Evolutionary conservation across 176 grass and related monocot genomes (phyloP).

Genomic region (Eragrostis curvula): DNA sequence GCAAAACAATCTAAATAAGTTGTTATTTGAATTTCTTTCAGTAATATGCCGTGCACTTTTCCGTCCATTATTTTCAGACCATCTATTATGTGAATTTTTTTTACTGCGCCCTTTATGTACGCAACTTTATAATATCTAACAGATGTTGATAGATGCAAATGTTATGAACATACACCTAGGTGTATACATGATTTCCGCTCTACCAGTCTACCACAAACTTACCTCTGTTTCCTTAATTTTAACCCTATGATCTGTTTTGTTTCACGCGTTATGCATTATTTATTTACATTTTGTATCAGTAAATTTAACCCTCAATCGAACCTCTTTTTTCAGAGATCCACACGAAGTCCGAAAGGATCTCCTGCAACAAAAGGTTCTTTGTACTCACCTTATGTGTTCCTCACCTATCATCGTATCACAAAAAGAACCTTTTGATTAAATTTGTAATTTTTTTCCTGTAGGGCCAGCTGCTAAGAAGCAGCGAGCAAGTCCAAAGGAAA

Average conservation of each 20-base stretch:
- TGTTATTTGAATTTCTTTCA: neutral
- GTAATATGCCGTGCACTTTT: neutral
- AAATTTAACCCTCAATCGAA: conserved; percentile 5
- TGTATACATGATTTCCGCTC: neutral
- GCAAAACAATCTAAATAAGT: conserved; percentile 20
- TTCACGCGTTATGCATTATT: neutral
- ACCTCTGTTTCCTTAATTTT: neutral
- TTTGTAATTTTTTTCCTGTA: conserved; percentile 33
- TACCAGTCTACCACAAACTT: neutral
- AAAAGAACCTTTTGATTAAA: neutral
- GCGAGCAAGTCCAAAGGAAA: conserved; percentile 35
- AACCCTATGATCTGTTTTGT: neutral
- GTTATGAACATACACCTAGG: neutral
- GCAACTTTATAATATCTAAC: neutral
- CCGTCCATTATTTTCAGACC: neutral
- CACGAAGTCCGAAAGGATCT: conserved; percentile 52
- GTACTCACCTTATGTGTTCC: conserved; percentile 14
- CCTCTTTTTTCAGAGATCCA: conserved; percentile 59
- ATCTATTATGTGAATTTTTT: neutral
- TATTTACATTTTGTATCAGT: conserved; percentile 5
- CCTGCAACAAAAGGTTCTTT: conserved; percentile 61
- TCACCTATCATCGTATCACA: neutral
- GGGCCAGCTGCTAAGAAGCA: conserved; percentile 58
- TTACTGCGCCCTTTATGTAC: neutral
- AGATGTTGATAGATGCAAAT: neutral